Base-by-base conservation (phyloP, 441 rosid species). In the Pelargonium cotyledonis region DNA sequence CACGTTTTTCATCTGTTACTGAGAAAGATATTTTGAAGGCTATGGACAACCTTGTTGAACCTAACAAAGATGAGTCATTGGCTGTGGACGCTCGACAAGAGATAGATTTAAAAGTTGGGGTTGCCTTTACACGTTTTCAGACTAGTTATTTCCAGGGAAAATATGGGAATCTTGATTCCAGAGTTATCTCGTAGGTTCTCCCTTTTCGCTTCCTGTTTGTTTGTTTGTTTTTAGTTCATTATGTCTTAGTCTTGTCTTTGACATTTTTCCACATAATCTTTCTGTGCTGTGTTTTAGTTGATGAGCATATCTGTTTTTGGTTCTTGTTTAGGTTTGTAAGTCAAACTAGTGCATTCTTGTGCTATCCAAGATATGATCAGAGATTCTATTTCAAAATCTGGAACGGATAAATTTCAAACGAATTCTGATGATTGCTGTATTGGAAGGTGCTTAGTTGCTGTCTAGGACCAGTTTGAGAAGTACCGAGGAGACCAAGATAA, bases 41-140 rank as follows among this genome's bases (percentile, higher is more conserved):
- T 68, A 86, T 93, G 90, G 87, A 82, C 79, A 91, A 80, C 81
- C 93, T 93, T 75, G 89, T 75, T 75, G 88, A 77, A 77, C 97
- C 98, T 63, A 93, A 91, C 76, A 86, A 64, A 81, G 75, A 86
- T 75, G 98, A 93, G 82, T 89, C 98, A 75, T 75, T 91, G 76
- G 91, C 98, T 70, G 98, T 91, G 58, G 98, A 93, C 86, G 98
- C 97, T 73, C 91, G 98, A 16, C 98, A 89, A 79, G 97, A 93
- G 86, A 93, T 93, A 78, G 98, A 93, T 85, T 83, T 93, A 80
- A 93, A 93, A 93, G 98, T 93, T 68, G 98, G 98, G 16, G 97
- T 93, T 63, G 92, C 98, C 71, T 93, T 93, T 82, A 90, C 98
- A 1, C 85, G 98, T 63, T 93, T 85, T 76, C 97, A 93, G 75